phyloP scores from a whole-genome alignment of 345 rosid species.

The Eucalyptus marginata region DNA sequence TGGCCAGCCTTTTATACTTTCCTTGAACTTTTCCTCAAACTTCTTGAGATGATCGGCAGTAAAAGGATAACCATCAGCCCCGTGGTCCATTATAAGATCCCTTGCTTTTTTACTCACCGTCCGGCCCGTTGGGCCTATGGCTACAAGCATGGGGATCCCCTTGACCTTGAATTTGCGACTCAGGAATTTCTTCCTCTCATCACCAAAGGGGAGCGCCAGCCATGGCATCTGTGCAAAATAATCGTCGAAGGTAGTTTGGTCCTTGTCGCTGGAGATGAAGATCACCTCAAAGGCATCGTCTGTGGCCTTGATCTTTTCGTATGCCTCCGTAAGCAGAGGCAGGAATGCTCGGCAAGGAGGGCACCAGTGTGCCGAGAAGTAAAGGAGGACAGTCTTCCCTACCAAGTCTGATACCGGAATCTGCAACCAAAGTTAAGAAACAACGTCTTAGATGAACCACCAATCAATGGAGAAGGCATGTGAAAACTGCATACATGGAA shows the following conservation, averaged over 20 bases:
- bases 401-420: slow-evolving; percentile 16
- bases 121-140: slow-evolving; percentile 21
- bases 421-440: neutral
- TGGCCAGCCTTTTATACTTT: no score
- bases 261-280: slow-evolving; percentile 25
- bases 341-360: slow-evolving; percentile 26
- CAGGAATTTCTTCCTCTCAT: slow-evolving; percentile 9
- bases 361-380: slow-evolving; percentile 34
- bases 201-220: slow-evolving; percentile 29
- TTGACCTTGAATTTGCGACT: slow-evolving; percentile 18
- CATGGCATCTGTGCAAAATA: slow-evolving; percentile 24
- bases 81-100: slow-evolving; percentile 1
- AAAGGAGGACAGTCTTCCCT: slow-evolving; percentile 22
- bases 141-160: slow-evolving; percentile 17
- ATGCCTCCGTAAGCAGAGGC: slow-evolving; percentile 18
- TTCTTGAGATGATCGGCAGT: slow-evolving; percentile 3
- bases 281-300: slow-evolving; percentile 18
- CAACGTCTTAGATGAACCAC: neutral
- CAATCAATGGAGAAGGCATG: neutral
- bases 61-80: slow-evolving; percentile 30
- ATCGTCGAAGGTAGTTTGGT: slow-evolving; percentile 10
- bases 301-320: slow-evolving; percentile 17
- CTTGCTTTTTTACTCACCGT: slow-evolving; percentile 14
- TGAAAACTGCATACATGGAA: no score
- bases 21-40: neutral